Base-by-base conservation (phyloP, 1,284 basidiomycete genomes). In the Sporisorium reilianum region DNA sequence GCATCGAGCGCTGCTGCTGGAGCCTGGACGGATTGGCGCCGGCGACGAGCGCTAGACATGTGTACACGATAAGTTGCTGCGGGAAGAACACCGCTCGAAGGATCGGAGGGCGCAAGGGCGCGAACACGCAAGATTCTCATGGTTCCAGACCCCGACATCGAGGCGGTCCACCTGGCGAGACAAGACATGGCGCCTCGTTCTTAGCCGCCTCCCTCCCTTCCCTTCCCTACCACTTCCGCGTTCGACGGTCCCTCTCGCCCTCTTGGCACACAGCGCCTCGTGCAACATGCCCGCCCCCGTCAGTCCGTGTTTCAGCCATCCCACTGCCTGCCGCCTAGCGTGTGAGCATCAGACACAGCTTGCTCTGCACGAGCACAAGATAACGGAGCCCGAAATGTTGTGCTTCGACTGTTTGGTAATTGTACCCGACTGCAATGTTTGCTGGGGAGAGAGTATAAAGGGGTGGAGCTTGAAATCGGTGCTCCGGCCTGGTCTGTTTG, bases 301-400 rank as follows among this genome's bases (percentile, higher is more conserved):
- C 45, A 51, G 50, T 9, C 34, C 25, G 26, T 20, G 50, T 52
- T 40, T 40, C 50, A 52, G 50, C 50, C 50, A 52, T 52, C n/a
- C n/a, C n/a, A n/a, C n/a, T n/a, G n/a, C n/a, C n/a, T n/a, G n/a
- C n/a, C n/a, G n/a, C n/a, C n/a, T n/a, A n/a, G n/a, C n/a, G n/a
- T n/a, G n/a, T n/a, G n/a, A n/a, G n/a, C n/a, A n/a, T n/a, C n/a
- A n/a, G n/a, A n/a, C n/a, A n/a, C n/a, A n/a, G n/a, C n/a, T n/a
- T n/a, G n/a, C n/a, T n/a, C n/a, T n/a, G n/a, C n/a, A n/a, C n/a
- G 16, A 5, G 16, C 8, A 28, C 25, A 3, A 16, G 23, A 45
- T 28, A 28, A 36, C 30, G 23, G 28, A 51, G 49, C 12, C 30
- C 3, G 46, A 32, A 32, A 32, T 16, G 8, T 14, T n/a, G 28